Evolutionary conservation across 73 alveolate genomes (phyloP).

Genomic region (Blepharisma stoltei): DNA sequence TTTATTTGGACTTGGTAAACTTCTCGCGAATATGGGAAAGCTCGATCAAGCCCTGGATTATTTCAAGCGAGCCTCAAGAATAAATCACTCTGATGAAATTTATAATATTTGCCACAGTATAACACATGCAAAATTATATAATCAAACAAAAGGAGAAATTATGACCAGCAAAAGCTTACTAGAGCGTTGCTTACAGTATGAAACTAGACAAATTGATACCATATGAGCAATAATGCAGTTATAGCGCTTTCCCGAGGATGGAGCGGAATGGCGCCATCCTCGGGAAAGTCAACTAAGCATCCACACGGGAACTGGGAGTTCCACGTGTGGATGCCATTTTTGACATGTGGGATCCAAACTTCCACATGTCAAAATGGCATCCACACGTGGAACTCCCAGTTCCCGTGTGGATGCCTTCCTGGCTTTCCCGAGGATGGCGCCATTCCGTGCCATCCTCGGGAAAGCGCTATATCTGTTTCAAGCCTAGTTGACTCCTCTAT

Average conservation of each 20-base stretch:
- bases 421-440: no score
- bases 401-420: no score
- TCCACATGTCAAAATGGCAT: no score
- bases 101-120: constrained; percentile 44
- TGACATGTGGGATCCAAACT: no score
- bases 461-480: neutral
- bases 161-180: neutral
- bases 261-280: no score
- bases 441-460: no score
- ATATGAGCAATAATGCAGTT: neutral
- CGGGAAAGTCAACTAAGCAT: no score
- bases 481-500: neutral
- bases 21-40: constrained; percentile 36
- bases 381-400: no score
- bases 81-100: constrained; percentile 11
- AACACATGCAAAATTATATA: neutral
- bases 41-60: constrained; percentile 44
- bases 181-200: neutral
- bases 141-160: neutral
- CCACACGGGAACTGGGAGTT: no score
- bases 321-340: no score
- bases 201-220: neutral
- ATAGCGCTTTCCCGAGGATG: neutral
- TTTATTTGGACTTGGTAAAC: constrained; percentile 46
- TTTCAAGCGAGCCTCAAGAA: constrained; percentile 29